phyloP scores from a whole-genome alignment of 2,329 filamentous ascomycete species.

The Colletotrichum salicis region DNA sequence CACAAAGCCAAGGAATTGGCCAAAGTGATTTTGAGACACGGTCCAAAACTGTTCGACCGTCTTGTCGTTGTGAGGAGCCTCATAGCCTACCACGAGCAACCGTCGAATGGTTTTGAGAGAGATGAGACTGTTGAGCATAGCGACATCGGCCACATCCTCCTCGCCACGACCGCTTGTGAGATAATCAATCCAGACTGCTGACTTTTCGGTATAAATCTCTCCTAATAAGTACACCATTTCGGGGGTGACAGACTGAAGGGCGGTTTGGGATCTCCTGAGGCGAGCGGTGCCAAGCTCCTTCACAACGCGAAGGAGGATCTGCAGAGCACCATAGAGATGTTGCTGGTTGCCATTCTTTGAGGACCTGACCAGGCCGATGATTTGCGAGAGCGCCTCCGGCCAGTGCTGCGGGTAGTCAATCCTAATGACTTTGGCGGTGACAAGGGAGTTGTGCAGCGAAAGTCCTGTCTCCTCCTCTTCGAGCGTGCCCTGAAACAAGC shows the following conservation, averaged over 20 bases:
- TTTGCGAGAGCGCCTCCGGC: slow-evolving; percentile 70
- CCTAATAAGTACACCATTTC: slow-evolving; percentile 85
- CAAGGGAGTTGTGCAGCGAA: slow-evolving; percentile 87
- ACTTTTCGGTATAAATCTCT: slow-evolving; percentile 80
- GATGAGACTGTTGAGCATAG: slow-evolving; percentile 80
- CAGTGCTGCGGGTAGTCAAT: slow-evolving; percentile 92
- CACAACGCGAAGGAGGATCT: slow-evolving; percentile 84
- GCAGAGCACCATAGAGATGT: slow-evolving; percentile 77
- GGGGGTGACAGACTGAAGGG: slow-evolving; percentile 80
- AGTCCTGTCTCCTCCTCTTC: slow-evolving; percentile 80
- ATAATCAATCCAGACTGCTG: slow-evolving; percentile 73
- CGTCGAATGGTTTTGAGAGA: slow-evolving; percentile 84
- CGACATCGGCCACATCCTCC: slow-evolving; percentile 67
- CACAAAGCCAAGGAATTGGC: slow-evolving; percentile 76
- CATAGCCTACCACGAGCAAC: slow-evolving; percentile 83
- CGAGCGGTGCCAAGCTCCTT: slow-evolving; percentile 90
- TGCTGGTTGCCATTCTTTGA: slow-evolving; percentile 68
- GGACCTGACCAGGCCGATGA: slow-evolving; percentile 73
- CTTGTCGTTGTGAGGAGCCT: slow-evolving; percentile 81
- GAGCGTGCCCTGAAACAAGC: slow-evolving; percentile 80
- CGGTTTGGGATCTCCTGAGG: slow-evolving; percentile 78
- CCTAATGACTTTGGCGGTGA: slow-evolving; percentile 86
- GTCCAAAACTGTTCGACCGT: slow-evolving; percentile 85
- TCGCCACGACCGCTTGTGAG: slow-evolving; percentile 68
- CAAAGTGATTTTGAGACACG: slow-evolving; percentile 80